Conservation (phyloP, 805 yeast genomes). For the Scheffersomyces spartinae region DNA sequence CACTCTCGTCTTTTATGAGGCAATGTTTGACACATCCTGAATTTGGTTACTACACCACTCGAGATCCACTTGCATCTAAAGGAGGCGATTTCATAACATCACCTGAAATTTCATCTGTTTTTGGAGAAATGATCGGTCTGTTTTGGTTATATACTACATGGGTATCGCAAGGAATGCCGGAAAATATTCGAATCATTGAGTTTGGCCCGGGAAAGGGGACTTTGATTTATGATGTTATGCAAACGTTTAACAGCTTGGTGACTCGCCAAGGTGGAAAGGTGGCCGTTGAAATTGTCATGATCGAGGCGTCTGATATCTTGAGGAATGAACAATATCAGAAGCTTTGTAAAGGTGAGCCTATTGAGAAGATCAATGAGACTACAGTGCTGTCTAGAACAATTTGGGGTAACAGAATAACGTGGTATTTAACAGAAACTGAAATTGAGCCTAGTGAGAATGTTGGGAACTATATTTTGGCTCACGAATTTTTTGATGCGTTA, state of each 20-base stretch:
- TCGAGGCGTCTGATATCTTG: conserved; percentile 64
- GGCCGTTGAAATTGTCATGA: conserved; percentile 37
- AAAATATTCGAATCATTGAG: conserved; percentile 47
- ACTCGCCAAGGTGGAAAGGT: no score
- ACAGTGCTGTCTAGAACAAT: conserved; percentile 26
- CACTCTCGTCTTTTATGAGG: conserved; percentile 65
- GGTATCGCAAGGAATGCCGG: conserved; percentile 43
- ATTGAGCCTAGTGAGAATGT: conserved; percentile 12
- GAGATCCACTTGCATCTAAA: conserved; percentile 53
- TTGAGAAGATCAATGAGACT: conserved; percentile 17
- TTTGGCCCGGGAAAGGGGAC: conserved; percentile 86
- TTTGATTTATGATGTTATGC: conserved; percentile 52
- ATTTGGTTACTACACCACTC: conserved; percentile 68
- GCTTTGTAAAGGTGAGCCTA: conserved; percentile 31
- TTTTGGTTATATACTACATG: conserved; percentile 55
- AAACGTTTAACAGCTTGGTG: conserved; percentile 34
- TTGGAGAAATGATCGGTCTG: conserved; percentile 79
- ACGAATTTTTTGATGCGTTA: conserved; percentile 80
- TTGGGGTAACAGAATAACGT: conserved; percentile 43
- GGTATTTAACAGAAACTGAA: conserved; percentile 51
- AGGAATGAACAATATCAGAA: conserved; percentile 41
- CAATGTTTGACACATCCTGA: conserved; percentile 73
- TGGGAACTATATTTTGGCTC: conserved; percentile 64
- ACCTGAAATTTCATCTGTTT: conserved; percentile 79
- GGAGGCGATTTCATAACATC: conserved; percentile 75